phyloP scores from a whole-genome alignment of 1,284 basidiomycete genomes.

The Tylopilus orsonianus region DNA sequence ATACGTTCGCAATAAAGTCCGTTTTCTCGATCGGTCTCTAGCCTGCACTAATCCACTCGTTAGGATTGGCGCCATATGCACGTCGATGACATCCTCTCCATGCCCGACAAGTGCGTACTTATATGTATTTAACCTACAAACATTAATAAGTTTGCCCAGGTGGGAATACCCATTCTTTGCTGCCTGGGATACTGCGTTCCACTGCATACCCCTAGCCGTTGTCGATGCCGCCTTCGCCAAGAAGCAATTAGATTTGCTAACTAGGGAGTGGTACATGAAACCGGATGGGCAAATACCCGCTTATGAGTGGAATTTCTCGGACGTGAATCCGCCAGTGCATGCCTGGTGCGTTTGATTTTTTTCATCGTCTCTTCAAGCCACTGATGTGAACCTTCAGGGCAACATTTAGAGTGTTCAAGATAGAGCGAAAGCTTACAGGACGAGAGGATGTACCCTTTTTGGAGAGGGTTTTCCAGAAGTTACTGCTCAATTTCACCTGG shows the following conservation, averaged over 20 bases:
- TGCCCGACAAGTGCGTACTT: slow-evolving; percentile 87
- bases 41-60: slow-evolving; percentile 3
- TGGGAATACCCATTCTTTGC: slow-evolving; percentile 99
- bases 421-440: slow-evolving; percentile 93
- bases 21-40: background rate
- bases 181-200: slow-evolving; percentile 96
- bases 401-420: slow-evolving; percentile 96
- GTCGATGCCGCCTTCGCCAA: slow-evolving; percentile 96
- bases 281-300: slow-evolving; percentile 97
- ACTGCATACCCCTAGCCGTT: slow-evolving; percentile 95
- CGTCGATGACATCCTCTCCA: slow-evolving; percentile 93
- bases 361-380: background rate
- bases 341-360: slow-evolving; percentile 64
- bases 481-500: slow-evolving; percentile 97
- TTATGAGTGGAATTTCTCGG: slow-evolving; percentile 98
- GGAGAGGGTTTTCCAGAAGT: slow-evolving; percentile 97
- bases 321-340: slow-evolving; percentile 97
- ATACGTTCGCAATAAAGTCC: slow-evolving; percentile 78
- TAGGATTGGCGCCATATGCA: slow-evolving; percentile 95
- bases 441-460: slow-evolving; percentile 90
- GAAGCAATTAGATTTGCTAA: slow-evolving; percentile 94
- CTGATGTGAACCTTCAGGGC: slow-evolving; percentile 53
- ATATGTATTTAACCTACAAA: background rate
- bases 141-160: slow-evolving; percentile 37
- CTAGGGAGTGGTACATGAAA: slow-evolving; percentile 99